Evolutionary conservation across 2,329 filamentous ascomycete genomes (phyloP), one percentile per base, ranked within the genome.

Genomic region (Phialophora expanda): DNA sequence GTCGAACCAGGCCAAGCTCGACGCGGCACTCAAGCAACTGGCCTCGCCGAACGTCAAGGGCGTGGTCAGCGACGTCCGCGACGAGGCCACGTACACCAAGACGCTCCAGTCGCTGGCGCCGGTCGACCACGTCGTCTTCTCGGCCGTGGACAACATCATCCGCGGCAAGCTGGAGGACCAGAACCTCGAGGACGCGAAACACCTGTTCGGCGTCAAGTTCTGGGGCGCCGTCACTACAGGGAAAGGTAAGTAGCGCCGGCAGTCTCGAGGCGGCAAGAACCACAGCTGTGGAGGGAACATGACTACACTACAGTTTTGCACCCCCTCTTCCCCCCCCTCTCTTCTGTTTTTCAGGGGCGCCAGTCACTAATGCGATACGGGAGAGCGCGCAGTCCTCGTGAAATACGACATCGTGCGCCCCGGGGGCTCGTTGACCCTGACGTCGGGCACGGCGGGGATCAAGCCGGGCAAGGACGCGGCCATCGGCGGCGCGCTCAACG

Each of bases 91-190:
- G 1, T 66, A 63, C 24, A 46, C 60, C 5, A 12, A 59, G 38
- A 56, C 62, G 7, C 51, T 70, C 20, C 68, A 56, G 30, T 69
- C 68, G 11, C 58, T 69, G 28, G 68, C 66, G 8, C 62, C 76
- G 7, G 70, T 87, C 26, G 83, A 89, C 70, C 86, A 89, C 71
- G 78, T 88, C 20, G 76, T 86, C 41, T 84, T 81, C 75, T 87
- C 85, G 0, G 86, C 86, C 0, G 86, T 82, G 12, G 82, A 84
- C 65, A 69, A 69, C 22, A 69, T 70, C 32, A 69, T 70, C 44
- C 64, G 69, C 9, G 69, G 69, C 14, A 62, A 65, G 26, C 44
- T 69, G 30, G 64, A 54, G 24, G 62, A 69, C n/a, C 58, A 59
- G n/a, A 50, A 58, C n/a, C 50, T 69, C 38, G 67, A 69, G 14